Evolutionary conservation across 1,284 basidiomycete genomes (phyloP).

Genomic region (Retiboletus flavoniger): DNA sequence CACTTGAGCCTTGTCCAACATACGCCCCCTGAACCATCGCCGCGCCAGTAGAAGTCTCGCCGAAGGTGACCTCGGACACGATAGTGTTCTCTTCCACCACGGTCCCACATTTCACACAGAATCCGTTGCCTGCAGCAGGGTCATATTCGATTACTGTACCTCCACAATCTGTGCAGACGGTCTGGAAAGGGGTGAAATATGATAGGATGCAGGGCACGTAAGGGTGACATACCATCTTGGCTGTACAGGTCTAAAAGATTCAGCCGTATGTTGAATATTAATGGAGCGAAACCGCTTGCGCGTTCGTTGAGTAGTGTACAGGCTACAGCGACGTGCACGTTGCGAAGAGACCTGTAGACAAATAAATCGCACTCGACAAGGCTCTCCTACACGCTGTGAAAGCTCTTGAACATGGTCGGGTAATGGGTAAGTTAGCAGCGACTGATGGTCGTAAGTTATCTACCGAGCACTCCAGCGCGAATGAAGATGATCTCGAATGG

Average conservation of each 20-base stretch:
- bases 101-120: slow-evolving; percentile 82
- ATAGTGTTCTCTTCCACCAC: slow-evolving; percentile 95
- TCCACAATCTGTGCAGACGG: slow-evolving; percentile 67
- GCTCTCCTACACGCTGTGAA: not conserved
- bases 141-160: slow-evolving; percentile 82
- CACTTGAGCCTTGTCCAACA: slow-evolving; percentile 90
- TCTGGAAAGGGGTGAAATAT: slow-evolving; percentile 29
- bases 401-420: not conserved
- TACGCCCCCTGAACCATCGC: slow-evolving; percentile 96
- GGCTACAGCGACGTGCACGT: not conserved
- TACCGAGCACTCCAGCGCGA: not conserved
- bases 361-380: not conserved
- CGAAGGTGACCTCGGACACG: slow-evolving; percentile 91
- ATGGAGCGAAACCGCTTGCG: not conserved
- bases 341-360: not conserved
- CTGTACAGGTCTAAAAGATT: not conserved
- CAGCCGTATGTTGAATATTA: not conserved
- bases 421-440: not conserved
- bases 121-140: slow-evolving; percentile 76
- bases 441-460: not conserved
- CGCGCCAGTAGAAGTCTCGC: slow-evolving; percentile 88
- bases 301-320: not conserved
- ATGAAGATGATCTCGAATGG: not conserved
- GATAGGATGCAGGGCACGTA: not conserved
- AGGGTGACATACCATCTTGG: slow-evolving; percentile 23